These are phyloP conservation scores for Cerioporus squamosus DNA, from an alignment of 1,284 basidiomycete species.

Conservation along the genomic window DNA sequence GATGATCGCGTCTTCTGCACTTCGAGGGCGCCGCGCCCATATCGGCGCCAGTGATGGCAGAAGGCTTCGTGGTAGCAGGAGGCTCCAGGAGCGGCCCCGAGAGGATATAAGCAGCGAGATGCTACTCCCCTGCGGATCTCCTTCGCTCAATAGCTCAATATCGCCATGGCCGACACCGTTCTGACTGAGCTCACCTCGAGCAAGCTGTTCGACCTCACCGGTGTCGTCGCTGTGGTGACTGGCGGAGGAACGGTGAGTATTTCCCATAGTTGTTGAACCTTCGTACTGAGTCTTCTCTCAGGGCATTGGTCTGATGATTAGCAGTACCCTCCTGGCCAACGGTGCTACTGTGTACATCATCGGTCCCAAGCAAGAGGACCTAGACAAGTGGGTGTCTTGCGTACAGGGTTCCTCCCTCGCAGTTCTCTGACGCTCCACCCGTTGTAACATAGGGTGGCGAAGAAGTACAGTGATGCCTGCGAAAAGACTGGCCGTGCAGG, in stretches of 20 bases:
- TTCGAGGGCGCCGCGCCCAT: too few relatives aligned
- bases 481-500: slow-evolving; percentile 37
- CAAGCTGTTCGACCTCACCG: slow-evolving; percentile 44
- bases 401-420: neutral
- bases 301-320: slow-evolving; percentile 56
- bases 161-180: slow-evolving; percentile 32
- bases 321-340: slow-evolving; percentile 48
- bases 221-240: slow-evolving; percentile 50
- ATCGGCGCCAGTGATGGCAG: too few relatives aligned
- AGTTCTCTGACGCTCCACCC: neutral
- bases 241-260: slow-evolving; percentile 43
- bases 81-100: too few relatives aligned
- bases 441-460: slow-evolving; percentile 36
- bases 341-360: slow-evolving; percentile 55
- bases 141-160: too few relatives aligned
- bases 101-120: too few relatives aligned
- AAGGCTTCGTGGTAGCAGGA: too few relatives aligned
- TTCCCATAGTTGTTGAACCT: neutral
- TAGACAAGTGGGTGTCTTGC: slow-evolving; percentile 37
- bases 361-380: slow-evolving; percentile 45
- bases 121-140: too few relatives aligned
- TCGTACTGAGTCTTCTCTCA: slow-evolving; percentile 19
- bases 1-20: too few relatives aligned
- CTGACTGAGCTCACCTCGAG: slow-evolving; percentile 39
- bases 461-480: slow-evolving; percentile 43